Evolutionary conservation across 371 early-diverging fungal species (phyloP), one percentile per base, ranked within the genome.

Genomic region (Mortierella sp.): DNA sequence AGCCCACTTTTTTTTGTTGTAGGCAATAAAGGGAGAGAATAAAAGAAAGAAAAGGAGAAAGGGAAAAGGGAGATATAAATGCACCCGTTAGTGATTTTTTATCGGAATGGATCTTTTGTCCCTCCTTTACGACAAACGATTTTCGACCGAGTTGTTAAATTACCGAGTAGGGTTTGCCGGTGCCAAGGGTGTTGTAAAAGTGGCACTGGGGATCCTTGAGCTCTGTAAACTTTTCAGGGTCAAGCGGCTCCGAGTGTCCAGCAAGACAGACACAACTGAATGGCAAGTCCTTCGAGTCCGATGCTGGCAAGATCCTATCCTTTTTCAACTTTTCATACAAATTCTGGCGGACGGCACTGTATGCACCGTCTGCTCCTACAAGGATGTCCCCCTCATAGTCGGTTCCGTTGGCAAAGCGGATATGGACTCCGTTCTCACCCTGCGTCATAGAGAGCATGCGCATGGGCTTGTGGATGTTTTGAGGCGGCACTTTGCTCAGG

Each of bases 351-450:
- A 76, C 71, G 0, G 77, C 59, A 5, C 57, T 57, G 59, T 76
- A 71, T 0, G 77, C 77, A 19, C 77, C 77, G 21, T 76, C 77
- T 11, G 77, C 77, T n/a, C 77, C 77, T 0, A 76, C 59, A 44
- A 76, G 71, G n/a, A 76, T 70, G 34, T 76, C 77, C 2, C 71
- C 69, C 0, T 53, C 46, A 44, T 26, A 34, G 9, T 46, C 71
- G 19, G 28, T n/a, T 26, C 71, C 44, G 48, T 46, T 71, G 14
- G 46, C 44, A 28, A 71, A 71, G 2, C 71, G 48, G 46, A 67
- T 67, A 21, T 67, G 37, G 40, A 67, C 40, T 67, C 67, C 67
- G 3, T 67, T 67, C 67, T 67, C 67, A 21, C 67, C 67, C 21
- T 67, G 67, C 10, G 67, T 67, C 67, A 67, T 67, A 0, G 71